These are phyloP conservation scores for Gossypium longicalyx DNA, from an alignment of 345 rosid species.

Conservation along the genomic window DNA sequence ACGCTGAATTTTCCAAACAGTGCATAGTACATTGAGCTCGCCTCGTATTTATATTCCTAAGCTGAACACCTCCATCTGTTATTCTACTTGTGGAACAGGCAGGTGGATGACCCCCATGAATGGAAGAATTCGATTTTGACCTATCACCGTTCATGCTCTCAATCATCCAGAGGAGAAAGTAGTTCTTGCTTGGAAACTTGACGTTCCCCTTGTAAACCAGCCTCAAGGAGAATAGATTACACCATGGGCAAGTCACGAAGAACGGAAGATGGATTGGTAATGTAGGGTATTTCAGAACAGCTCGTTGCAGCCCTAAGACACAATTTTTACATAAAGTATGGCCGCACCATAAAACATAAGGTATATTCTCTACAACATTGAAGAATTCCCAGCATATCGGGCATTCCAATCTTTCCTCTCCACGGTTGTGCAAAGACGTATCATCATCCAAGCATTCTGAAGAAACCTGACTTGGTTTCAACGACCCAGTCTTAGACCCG, in stretches of 20 bases:
- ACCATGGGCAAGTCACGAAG: conserved; percentile 71
- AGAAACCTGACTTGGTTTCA: conserved; percentile 23
- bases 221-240: conserved; percentile 52
- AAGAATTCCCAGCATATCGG: conserved; percentile 72
- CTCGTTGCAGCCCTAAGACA: conserved; percentile 54
- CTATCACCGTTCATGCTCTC: conserved; percentile 55
- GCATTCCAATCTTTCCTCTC: conserved; percentile 58
- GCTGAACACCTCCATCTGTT: conserved; percentile 23
- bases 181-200: conserved; percentile 61
- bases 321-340: conserved; percentile 67
- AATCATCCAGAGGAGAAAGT: conserved; percentile 67
- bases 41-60: conserved; percentile 16
- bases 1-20: conserved; percentile 8
- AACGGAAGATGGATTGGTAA: conserved; percentile 43
- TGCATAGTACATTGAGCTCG: neutral
- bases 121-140: conserved; percentile 29
- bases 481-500: conserved; percentile 16
- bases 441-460: conserved; percentile 40
- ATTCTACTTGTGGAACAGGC: conserved; percentile 21
- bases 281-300: conserved; percentile 39
- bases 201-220: conserved; percentile 48
- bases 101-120: conserved; percentile 24
- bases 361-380: conserved; percentile 63
- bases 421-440: conserved; percentile 19
- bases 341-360: conserved; percentile 72